Base-by-base conservation (phyloP, 352 stramenopile species). In the Globisporangium spinosum region DNA sequence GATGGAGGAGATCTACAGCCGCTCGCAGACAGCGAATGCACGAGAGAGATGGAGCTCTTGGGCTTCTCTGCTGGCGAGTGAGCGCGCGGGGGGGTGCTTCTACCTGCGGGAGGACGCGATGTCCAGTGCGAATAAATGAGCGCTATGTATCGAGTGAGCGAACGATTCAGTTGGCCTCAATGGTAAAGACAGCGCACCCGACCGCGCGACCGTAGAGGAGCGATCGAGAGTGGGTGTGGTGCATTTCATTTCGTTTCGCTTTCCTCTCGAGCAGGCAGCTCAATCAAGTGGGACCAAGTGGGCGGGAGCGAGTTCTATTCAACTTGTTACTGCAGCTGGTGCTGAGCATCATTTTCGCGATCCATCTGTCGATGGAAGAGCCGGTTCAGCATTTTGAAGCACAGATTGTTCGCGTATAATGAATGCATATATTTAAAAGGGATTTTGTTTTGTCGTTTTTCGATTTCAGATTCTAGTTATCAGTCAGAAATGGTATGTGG, bases 71-170 rank as follows among this genome's bases (percentile, higher is more conserved):
- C 6, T 8, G 35, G 35, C 1, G 35, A 10, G 35, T 15, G 35
- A 10, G 29, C 27, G 2, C 27, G n/a, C 23, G 12, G 12, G 7
- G 7, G 12, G 22, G 10, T 13, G 23, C 23, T 59, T 59, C 54
- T 59, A 55, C 47, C 20, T 27, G 47, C n/a, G 47, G 47, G 15
- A 27, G 47, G 47, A 55, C 47, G 13, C 47, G n/a, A 55, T 55
- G n/a, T 27, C 47, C 47, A 55, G 47, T 55, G 47, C 20, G 47
- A n/a, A 20, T 7, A 4, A 55, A 2, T 2, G 20, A 55, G 47
- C 47, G n/a, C n/a, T 7, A 5, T n/a, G 12, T 49, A 22, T 22
- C 15, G 13, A 49, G 1, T 22, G 15, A 49, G 40, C 15, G 40
- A 49, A 15, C 15, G 17, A 49, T 8, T 9, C 40, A n/a, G 40